Evolutionary conservation across 2,329 filamentous ascomycete species (phyloP).

Genomic region (Phyllosticta capitalensis): DNA sequence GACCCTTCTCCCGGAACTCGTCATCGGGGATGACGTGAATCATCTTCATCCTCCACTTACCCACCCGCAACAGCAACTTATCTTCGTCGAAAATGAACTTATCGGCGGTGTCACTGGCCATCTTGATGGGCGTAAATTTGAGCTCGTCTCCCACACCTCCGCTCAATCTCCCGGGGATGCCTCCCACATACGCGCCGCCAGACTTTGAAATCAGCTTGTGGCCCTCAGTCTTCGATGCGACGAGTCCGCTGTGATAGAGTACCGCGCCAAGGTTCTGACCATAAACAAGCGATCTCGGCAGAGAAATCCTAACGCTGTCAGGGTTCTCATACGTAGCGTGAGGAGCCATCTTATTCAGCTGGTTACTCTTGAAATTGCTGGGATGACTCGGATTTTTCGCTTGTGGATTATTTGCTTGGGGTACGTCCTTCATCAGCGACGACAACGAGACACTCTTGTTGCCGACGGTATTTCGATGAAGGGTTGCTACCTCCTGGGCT

Average conservation of each 20-base stretch:
- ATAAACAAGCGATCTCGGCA: constrained; percentile 49
- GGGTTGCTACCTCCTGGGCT: constrained; percentile 52
- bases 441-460: not conserved
- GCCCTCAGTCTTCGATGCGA: constrained; percentile 46
- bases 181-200: constrained; percentile 51
- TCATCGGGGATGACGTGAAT: constrained; percentile 47
- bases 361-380: constrained; percentile 23
- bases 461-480: constrained; percentile 42
- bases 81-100: constrained; percentile 51
- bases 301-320: constrained; percentile 33
- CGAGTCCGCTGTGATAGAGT: constrained; percentile 51
- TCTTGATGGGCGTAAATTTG: constrained; percentile 52
- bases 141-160: constrained; percentile 43
- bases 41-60: constrained; percentile 52
- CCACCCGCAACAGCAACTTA: constrained; percentile 45
- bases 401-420: not conserved
- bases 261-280: constrained; percentile 49
- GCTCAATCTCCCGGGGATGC: constrained; percentile 32
- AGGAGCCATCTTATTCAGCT: constrained; percentile 19
- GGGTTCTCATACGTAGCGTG: not conserved
- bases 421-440: not conserved
- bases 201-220: constrained; percentile 46
- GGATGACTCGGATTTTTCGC: not conserved
- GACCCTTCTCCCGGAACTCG: constrained; percentile 38
- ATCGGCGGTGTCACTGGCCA: constrained; percentile 45